phyloP scores from a whole-genome alignment of 2,329 filamentous ascomycete species.

The Aspergillus arachidicola region DNA sequence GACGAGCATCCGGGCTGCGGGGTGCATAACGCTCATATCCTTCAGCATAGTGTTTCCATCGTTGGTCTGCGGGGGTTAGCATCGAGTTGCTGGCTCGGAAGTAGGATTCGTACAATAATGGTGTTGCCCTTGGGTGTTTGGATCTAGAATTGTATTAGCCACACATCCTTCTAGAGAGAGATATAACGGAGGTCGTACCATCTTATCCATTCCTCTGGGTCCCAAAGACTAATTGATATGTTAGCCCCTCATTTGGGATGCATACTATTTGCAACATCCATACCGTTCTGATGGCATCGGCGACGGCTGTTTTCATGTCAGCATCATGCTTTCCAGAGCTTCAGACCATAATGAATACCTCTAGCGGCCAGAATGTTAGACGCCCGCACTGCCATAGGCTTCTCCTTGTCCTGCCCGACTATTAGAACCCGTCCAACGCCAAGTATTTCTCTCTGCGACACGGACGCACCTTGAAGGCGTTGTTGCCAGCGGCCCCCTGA shows the following conservation, averaged over 20 bases:
- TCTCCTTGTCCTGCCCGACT: constrained; percentile 76
- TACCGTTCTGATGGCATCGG: constrained; percentile 92
- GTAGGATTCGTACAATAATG: constrained; percentile 67
- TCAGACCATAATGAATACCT: constrained; percentile 59
- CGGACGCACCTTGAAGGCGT: constrained; percentile 64
- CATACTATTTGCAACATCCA: constrained; percentile 24
- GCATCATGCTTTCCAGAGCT: constrained; percentile 18
- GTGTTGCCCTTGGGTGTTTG: constrained; percentile 95
- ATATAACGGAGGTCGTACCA: constrained; percentile 54
- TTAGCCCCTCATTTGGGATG: constrained; percentile 43
- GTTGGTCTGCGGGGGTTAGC: constrained; percentile 67
- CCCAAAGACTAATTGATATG: constrained; percentile 69
- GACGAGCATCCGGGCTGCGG: constrained; percentile 99
- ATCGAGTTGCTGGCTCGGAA: constrained; percentile 13
- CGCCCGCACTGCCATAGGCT: constrained; percentile 94
- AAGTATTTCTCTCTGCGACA: constrained; percentile 26
- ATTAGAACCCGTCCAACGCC: constrained; percentile 43
- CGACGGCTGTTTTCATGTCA: constrained; percentile 69
- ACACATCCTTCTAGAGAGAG: background rate
- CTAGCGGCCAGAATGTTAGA: constrained; percentile 96
- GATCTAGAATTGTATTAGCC: constrained; percentile 58
- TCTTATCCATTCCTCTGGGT: constrained; percentile 98
- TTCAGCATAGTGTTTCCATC: constrained; percentile 99
- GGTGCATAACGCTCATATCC: constrained; percentile 99
- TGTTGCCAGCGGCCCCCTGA: constrained; percentile 58